phyloP scores from a whole-genome alignment of 257 asterid genomes.

The Paulownia fortunei region DNA sequence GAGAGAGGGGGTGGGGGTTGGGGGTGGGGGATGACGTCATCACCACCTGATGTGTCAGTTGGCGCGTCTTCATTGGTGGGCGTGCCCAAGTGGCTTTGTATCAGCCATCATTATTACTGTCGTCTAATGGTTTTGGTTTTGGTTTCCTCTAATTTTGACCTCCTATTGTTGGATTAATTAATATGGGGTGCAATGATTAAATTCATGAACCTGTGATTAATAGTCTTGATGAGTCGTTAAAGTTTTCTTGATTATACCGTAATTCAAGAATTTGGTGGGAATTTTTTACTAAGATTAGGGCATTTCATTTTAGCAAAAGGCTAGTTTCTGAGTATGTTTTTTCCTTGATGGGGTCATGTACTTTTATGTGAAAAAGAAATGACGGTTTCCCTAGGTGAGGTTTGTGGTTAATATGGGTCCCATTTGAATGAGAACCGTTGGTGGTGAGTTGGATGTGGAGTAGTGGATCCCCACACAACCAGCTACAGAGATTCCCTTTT shows the following conservation, averaged over 20 bases:
- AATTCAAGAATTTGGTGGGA: conserved; percentile 3
- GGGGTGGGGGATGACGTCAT: conserved; percentile 19
- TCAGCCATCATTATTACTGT: conserved; percentile 13
- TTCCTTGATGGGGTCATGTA: conserved; percentile 25
- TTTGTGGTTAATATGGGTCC: conserved; percentile 39
- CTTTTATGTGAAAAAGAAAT: conserved; percentile 39
- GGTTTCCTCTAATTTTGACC: conserved; percentile 1
- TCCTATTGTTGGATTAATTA: conserved; percentile 18
- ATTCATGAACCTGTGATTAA: conserved; percentile 10
- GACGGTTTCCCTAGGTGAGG: conserved; percentile 22
- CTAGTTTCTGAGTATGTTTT: conserved; percentile 19
- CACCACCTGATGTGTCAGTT: conserved; percentile 16
- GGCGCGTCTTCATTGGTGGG: conserved; percentile 42
- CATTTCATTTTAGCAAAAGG: conserved; percentile 23
- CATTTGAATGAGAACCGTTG: conserved; percentile 54
- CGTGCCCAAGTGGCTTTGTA: conserved; percentile 41
- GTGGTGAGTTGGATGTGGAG: conserved; percentile 46
- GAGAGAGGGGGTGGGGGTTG: conserved; percentile 8
- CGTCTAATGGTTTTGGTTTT: conserved; percentile 17
- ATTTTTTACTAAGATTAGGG: not conserved
- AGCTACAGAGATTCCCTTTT: conserved; percentile 42
- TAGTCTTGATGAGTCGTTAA: not conserved
- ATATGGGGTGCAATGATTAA: conserved; percentile 16
- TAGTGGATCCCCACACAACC: conserved; percentile 47
- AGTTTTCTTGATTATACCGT: not conserved